A percentile compares a stretch with the other conserved stretches of the same genome.
phyloP scores from a whole-genome alignment of 2,329 filamentous ascomycete species.

The Aspergillus carbonarius region DNA sequence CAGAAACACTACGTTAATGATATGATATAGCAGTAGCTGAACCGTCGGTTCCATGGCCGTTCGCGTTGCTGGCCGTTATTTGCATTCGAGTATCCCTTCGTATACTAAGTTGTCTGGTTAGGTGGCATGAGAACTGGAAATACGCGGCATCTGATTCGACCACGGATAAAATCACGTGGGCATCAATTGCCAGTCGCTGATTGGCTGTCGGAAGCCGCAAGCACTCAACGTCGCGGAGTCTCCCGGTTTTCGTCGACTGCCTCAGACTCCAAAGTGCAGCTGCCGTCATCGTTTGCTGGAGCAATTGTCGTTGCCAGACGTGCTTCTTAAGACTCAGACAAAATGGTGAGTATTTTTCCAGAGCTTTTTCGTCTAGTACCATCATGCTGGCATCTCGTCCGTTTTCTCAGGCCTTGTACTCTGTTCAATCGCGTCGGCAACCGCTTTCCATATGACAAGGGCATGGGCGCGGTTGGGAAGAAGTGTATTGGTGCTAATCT shows the following conservation, averaged over 20 bases:
- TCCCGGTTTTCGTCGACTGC: constrained; percentile 38
- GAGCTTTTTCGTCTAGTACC: background rate
- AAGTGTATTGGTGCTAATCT: constrained; percentile 17
- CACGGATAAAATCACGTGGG: constrained; percentile 18
- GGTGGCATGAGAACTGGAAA: constrained; percentile 11
- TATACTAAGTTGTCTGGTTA: background rate
- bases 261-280: constrained; percentile 13
- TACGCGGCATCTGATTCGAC: constrained; percentile 20
- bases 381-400: background rate
- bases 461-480: background rate
- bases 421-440: background rate
- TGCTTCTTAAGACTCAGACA: constrained; percentile 23
- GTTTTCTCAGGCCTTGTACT: background rate
- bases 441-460: background rate
- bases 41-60: no score
- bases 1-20: no score
- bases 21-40: no score
- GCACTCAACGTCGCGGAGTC: constrained; percentile 30
- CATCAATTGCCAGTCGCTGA: constrained; percentile 20
- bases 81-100: background rate
- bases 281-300: constrained; percentile 22
- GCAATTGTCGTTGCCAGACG: constrained; percentile 28
- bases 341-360: constrained; percentile 31
- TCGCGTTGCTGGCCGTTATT: no score
- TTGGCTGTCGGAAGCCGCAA: constrained; percentile 23